Percentiles rank a stretch among this genome's conserved stretches.
phyloP scores from a whole-genome alignment of 1,284 basidiomycete species.

The Cutaneotrichosporon cyanovorans region DNA sequence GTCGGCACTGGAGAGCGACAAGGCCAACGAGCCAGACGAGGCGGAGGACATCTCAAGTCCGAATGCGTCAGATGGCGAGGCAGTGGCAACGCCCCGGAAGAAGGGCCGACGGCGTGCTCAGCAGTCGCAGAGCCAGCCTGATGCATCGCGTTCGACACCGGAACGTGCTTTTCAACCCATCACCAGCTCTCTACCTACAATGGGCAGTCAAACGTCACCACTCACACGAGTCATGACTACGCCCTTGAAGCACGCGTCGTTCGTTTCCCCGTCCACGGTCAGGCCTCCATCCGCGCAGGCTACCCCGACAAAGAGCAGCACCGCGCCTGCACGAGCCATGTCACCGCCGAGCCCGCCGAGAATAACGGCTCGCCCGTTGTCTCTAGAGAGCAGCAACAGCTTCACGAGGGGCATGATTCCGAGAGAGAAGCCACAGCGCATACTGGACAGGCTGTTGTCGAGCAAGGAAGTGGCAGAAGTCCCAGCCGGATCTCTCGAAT shows the following conservation, averaged over 20 bases:
- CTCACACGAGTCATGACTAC: neutral
- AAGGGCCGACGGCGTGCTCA: neutral
- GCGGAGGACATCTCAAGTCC: neutral
- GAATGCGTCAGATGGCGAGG: too few relatives aligned
- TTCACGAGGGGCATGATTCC: constrained; percentile 1
- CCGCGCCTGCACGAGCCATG: too few relatives aligned
- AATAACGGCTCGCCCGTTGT: too few relatives aligned
- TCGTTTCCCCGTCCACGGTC: neutral
- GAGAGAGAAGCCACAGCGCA: neutral
- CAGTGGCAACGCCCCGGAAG: too few relatives aligned
- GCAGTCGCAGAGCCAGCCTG: neutral
- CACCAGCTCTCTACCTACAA: neutral
- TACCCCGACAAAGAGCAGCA: too few relatives aligned
- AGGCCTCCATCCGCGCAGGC: too few relatives aligned
- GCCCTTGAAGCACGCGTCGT: neutral
- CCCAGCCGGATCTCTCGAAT: too few relatives aligned
- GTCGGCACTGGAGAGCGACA: neutral
- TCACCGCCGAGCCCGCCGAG: too few relatives aligned
- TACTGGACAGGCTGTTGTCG: neutral
- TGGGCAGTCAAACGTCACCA: neutral
- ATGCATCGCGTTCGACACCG: too few relatives aligned
- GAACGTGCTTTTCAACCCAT: neutral
- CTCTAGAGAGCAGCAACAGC: constrained; percentile 5
- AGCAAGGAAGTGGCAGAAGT: neutral
- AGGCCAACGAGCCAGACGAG: neutral